A percentile compares a stretch with the other conserved stretches of the same genome.
These are phyloP conservation scores for Hypoxylon sp. DNA, from an alignment of 2,329 filamentous ascomycete species.

Conservation along the genomic window DNA sequence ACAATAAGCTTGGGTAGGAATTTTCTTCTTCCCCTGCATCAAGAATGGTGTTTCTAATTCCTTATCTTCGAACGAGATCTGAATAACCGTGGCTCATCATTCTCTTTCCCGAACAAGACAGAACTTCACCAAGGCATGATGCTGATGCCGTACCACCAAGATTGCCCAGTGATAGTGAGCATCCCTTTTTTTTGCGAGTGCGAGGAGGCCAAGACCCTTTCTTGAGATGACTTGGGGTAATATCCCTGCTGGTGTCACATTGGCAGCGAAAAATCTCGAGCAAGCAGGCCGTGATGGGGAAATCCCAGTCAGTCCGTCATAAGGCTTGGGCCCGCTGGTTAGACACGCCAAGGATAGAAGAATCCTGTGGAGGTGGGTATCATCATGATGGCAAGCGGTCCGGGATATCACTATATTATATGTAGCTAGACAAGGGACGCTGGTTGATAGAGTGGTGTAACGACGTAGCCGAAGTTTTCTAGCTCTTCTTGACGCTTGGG, in stretches of 20 bases:
- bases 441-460: slow-evolving; percentile 9
- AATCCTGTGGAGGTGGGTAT: slow-evolving; percentile 29
- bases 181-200: too few species aligned
- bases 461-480: not conserved
- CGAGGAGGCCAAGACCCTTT: slow-evolving; percentile 17
- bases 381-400: slow-evolving; percentile 13
- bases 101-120: too few species aligned
- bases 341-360: slow-evolving; percentile 13
- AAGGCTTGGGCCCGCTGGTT: slow-evolving; percentile 7
- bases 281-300: slow-evolving; percentile 17
- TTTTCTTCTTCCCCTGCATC: slow-evolving; percentile 1
- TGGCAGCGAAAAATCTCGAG: slow-evolving; percentile 4
- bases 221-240: slow-evolving; percentile 13
- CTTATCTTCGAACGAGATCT: too few species aligned
- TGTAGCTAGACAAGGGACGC: slow-evolving; percentile 7
- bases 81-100: too few species aligned
- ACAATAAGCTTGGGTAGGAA: not conserved
- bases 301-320: slow-evolving; percentile 14
- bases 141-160: too few species aligned
- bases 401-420: slow-evolving; percentile 8
- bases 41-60: not conserved
- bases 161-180: too few species aligned
- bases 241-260: slow-evolving; percentile 22
- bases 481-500: slow-evolving; percentile 6
- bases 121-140: slow-evolving; percentile 1